Evolutionary conservation across 2,329 filamentous ascomycete genomes (phyloP), one percentile per base, ranked within the genome.

Genomic region (Pestalotiopsis sp.): DNA sequence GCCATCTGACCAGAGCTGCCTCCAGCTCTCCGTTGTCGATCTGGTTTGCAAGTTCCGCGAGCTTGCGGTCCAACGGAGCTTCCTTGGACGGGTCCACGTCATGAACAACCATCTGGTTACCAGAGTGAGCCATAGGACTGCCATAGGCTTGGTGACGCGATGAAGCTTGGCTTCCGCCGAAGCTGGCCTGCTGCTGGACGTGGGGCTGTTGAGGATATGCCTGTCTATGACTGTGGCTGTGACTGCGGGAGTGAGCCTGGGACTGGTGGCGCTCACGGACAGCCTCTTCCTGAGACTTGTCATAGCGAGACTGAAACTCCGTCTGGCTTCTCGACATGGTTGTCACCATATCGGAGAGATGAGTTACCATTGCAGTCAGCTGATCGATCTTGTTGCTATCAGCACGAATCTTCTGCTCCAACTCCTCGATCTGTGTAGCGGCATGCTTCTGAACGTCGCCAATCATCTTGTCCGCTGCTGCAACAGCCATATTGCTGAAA

Each of bases 371-470:
- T 14, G 86, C 85, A 7, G 90, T 86, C n/a, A 95, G 85, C 75
- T 93, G 88, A 67, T 92, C 89, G 69, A 95, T 91, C 85, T 94
- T 94, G 72, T 84, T 83, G 66, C 80, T 82, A 67, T 90, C 87
- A 3, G 82, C 81, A 5, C 84, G 83, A 67, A 86, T 86, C n/a
- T 82, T 81, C 72, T 85, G 82, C 75, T 84, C 80, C 27, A 89
- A 77, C 41, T 83, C 82, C 67, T 84, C 82, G 61, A 89, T 81
- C 71, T 87, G 84, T 25, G 86, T 82, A 58, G 84, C 79, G 69
- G 87, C 84, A 71, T 88, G 85, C 69, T 88, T 87, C 76, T 96
- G 91, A 63, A 95, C 84, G 67, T 94, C 91, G 25, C 84, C 84
- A 9, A 90, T 86, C 64, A 93, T 84, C 72, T 90, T 91, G 74